These are phyloP conservation scores for Saccharomycopsis sp. DNA, from an alignment of 805 yeast species.

Conservation along the genomic window DNA sequence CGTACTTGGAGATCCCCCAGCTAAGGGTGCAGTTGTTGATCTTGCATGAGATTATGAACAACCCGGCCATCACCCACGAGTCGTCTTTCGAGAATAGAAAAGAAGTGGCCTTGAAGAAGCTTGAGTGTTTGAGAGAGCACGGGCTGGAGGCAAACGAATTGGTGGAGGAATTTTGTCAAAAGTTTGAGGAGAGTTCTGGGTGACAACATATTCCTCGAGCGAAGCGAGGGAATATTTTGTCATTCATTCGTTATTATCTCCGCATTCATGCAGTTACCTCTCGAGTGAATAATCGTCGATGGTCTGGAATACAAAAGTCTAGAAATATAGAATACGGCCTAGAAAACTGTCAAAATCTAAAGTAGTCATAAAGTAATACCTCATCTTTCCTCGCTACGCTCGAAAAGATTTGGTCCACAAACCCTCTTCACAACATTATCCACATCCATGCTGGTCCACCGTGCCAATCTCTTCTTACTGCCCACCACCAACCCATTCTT, in stretches of 20 bases:
- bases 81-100: conserved; percentile 35
- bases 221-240: no score
- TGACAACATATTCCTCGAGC: not conserved
- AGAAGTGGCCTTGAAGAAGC: conserved; percentile 48
- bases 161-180: conserved; percentile 52
- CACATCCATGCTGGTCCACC: conserved; percentile 53
- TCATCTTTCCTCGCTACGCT: no score
- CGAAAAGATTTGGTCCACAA: no score
- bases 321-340: no score
- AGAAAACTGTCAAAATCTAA: no score
- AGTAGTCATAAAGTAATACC: no score
- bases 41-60: conserved; percentile 39
- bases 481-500: conserved; percentile 35
- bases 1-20: conserved; percentile 38
- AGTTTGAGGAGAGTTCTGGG: conserved; percentile 14
- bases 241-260: no score
- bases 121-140: conserved; percentile 46
- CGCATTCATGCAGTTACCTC: no score
- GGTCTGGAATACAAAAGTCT: no score
- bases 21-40: conserved; percentile 48
- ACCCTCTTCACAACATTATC: conserved; percentile 38
- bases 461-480: conserved; percentile 46
- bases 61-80: conserved; percentile 35
- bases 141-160: conserved; percentile 55
- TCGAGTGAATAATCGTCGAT: no score